phyloP scores from a whole-genome alignment of 2,329 filamentous ascomycete genomes.

The Trichophyton equinum region DNA sequence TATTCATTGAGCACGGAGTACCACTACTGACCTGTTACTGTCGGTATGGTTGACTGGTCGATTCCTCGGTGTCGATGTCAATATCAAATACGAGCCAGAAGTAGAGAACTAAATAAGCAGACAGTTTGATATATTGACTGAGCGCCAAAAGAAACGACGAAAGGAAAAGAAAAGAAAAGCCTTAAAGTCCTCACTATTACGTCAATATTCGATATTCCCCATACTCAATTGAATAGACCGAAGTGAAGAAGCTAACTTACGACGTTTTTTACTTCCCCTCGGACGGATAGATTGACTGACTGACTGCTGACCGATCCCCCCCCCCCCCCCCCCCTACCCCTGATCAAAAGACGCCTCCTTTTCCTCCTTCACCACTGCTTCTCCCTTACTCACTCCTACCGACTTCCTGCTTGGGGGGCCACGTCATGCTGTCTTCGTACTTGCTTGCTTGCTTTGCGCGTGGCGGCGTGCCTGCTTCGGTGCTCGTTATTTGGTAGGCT shows the following conservation, averaged over 20 bases:
- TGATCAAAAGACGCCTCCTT: no score
- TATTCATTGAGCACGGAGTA: no score
- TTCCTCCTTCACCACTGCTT: background rate
- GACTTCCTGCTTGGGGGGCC: background rate
- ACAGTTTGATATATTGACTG: background rate
- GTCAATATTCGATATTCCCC: slow-evolving; percentile 2
- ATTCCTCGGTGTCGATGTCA: background rate
- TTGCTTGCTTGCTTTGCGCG: background rate
- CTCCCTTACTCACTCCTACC: background rate
- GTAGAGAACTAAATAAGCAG: no score
- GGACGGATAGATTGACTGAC: no score
- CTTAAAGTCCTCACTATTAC: background rate
- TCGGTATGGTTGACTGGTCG: background rate
- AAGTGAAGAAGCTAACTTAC: background rate
- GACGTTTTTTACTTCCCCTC: no score
- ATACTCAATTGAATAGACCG: background rate
- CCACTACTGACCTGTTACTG: no score
- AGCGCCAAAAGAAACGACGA: background rate
- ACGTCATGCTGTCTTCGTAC: background rate
- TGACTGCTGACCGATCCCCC: no score
- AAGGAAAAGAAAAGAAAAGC: background rate
- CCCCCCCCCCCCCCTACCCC: no score
- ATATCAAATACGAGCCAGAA: no score
- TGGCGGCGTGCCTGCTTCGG: background rate
- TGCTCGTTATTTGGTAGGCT: background rate